These are phyloP conservation scores for Sordariomycetes sp. DNA, from an alignment of 2,329 filamentous ascomycete species.

Conservation along the genomic window DNA sequence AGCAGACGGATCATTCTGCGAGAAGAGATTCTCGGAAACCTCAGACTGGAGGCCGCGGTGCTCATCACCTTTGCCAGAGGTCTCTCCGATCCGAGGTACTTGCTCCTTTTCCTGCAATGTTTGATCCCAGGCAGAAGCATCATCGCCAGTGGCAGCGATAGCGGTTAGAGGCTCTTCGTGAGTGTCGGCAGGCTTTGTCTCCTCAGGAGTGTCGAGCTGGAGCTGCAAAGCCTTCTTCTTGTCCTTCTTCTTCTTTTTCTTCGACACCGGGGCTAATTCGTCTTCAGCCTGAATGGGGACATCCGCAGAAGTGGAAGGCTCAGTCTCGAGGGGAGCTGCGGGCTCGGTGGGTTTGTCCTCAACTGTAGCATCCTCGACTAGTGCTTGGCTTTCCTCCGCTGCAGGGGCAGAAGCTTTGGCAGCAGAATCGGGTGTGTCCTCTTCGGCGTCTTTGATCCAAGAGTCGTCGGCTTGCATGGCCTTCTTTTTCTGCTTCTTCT, in stretches of 20 bases:
- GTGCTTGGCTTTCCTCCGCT: background rate
- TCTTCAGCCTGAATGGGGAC: background rate
- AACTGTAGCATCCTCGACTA: background rate
- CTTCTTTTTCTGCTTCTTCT: constrained; percentile 8
- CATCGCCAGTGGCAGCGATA: background rate
- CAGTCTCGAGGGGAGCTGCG: background rate
- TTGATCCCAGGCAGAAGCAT: constrained; percentile 2
- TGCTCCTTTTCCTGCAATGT: background rate
- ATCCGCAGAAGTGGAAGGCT: background rate
- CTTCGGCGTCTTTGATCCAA: constrained; percentile 1
- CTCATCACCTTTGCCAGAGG: background rate
- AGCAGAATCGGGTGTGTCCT: background rate
- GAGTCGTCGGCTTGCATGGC: constrained; percentile 1
- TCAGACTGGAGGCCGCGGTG: constrained; percentile 10
- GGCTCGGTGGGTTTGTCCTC: background rate
- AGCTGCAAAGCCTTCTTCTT: constrained; percentile 7
- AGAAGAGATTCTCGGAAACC: constrained; percentile 20
- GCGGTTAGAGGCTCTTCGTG: background rate
- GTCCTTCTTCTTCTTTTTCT: constrained; percentile 8
- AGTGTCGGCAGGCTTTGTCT: background rate
- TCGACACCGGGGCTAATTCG: constrained; percentile 1
- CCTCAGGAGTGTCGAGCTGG: constrained; percentile 4
- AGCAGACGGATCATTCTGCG: constrained; percentile 15
- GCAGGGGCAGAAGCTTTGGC: background rate
- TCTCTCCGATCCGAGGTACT: constrained; percentile 3